These are phyloP conservation scores for Barnettozyma salicaria DNA, from an alignment of 805 yeast genomes.

Conservation along the genomic window DNA sequence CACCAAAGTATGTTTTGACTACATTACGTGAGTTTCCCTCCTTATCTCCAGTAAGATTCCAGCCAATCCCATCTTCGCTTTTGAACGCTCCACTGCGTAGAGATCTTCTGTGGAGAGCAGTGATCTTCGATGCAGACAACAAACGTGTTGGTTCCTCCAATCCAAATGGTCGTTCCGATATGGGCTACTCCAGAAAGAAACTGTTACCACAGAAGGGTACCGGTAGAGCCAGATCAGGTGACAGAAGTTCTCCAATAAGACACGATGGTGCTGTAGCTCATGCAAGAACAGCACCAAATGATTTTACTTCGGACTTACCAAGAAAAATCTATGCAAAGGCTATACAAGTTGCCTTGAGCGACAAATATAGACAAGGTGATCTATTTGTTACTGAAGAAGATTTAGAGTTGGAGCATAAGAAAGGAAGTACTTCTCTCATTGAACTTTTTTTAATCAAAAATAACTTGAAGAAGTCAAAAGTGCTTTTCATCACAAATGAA, in stretches of 20 bases:
- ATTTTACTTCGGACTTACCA: constrained; percentile 76
- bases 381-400: constrained; percentile 56
- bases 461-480: constrained; percentile 42
- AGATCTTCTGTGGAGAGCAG: constrained; percentile 92
- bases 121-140: constrained; percentile 83
- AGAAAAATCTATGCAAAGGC: constrained; percentile 68
- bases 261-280: constrained; percentile 85
- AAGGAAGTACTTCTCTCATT: constrained; percentile 39
- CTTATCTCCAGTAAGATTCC: constrained; percentile 71
- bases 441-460: constrained; percentile 45
- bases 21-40: constrained; percentile 84
- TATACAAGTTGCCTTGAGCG: constrained; percentile 73
- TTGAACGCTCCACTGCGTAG: constrained; percentile 76
- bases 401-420: constrained; percentile 29
- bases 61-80: constrained; percentile 70
- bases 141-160: constrained; percentile 85
- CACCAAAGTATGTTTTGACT: constrained; percentile 70
- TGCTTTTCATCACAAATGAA: constrained; percentile 63
- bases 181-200: constrained; percentile 79
- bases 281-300: constrained; percentile 87
- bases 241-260: constrained; percentile 89
- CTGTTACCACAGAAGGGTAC: constrained; percentile 86
- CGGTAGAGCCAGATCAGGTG: constrained; percentile 95
- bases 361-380: constrained; percentile 70
- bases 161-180: constrained; percentile 82